phyloP scores from a whole-genome alignment of 306 rosid genomes.

The Styphnolobium japonicum region DNA sequence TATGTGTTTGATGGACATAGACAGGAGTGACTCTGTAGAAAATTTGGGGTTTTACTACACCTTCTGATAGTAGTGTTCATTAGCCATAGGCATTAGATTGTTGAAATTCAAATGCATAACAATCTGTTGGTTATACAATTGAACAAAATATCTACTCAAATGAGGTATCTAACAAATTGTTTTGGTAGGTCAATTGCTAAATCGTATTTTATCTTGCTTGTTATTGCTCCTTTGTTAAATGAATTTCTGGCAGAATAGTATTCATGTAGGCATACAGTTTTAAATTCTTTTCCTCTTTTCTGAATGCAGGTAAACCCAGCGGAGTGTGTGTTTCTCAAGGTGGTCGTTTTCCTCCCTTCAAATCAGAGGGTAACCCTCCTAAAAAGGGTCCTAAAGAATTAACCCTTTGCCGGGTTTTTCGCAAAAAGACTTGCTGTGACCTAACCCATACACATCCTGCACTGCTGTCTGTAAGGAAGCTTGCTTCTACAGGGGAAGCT shows the following conservation, averaged over 20 bases:
- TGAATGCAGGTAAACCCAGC: slow-evolving; percentile 52
- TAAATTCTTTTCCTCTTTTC: background rate
- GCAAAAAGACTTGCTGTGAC: slow-evolving; percentile 84
- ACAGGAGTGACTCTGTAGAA: background rate
- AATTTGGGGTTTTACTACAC: background rate
- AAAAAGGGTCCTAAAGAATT: slow-evolving; percentile 74
- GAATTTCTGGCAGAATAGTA: background rate
- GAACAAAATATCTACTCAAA: background rate
- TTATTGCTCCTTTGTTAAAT: background rate
- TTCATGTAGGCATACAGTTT: background rate
- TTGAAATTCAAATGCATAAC: background rate
- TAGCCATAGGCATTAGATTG: background rate
- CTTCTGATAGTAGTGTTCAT: background rate
- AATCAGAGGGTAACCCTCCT: slow-evolving; percentile 75
- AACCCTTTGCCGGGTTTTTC: slow-evolving; percentile 83
- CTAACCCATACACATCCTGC: slow-evolving; percentile 82
- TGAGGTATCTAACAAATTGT: background rate
- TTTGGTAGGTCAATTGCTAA: background rate
- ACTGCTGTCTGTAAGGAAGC: slow-evolving; percentile 64
- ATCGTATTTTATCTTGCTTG: background rate
- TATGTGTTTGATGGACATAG: background rate
- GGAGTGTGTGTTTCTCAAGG: slow-evolving; percentile 87
- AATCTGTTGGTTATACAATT: background rate
- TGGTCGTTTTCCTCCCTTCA: slow-evolving; percentile 76
- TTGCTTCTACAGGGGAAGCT: slow-evolving; percentile 87